Percentiles rank a stretch among this genome's conserved stretches.
Conservation (phyloP, 148 eudicot species). For the Camellia granthamiana region DNA sequence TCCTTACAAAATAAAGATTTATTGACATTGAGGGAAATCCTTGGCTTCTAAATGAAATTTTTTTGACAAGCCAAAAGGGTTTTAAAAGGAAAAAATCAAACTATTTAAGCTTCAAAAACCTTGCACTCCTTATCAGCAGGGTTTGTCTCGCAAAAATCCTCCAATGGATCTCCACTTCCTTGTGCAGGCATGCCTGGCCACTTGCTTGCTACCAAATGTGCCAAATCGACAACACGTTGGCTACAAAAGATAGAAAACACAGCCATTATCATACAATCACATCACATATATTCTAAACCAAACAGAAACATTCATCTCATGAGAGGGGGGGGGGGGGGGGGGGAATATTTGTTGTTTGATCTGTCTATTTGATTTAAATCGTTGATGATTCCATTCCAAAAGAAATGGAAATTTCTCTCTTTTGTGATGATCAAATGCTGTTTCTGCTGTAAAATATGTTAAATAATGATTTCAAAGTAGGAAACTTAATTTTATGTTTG, state of each 20-base stretch:
- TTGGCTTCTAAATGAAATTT: not conserved
- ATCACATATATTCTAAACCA: too few relatives aligned
- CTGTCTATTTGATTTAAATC: too few relatives aligned
- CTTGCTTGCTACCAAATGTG: constrained; percentile 80
- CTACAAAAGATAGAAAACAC: constrained; percentile 29
- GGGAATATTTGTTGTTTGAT: too few relatives aligned
- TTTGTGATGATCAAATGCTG: too few relatives aligned
- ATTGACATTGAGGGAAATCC: not conserved
- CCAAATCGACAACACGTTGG: constrained; percentile 98
- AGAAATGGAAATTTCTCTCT: too few relatives aligned
- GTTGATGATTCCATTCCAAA: too few relatives aligned
- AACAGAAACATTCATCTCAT: too few relatives aligned
- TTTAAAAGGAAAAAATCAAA: not conserved
- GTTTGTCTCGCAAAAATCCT: constrained; percentile 84
- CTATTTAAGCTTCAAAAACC: constrained; percentile 59
- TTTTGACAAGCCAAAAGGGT: not conserved
- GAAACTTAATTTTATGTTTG: too few relatives aligned
- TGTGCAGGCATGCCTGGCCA: constrained; percentile 68
- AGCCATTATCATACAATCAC: not conserved
- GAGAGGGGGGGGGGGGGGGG: too few relatives aligned
- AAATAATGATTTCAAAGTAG: too few relatives aligned
- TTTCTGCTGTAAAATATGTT: too few relatives aligned
- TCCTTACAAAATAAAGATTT: not conserved
- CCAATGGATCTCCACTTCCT: constrained; percentile 90
- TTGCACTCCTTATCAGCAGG: constrained; percentile 98